Base-by-base conservation (phyloP, 2,329 filamentous ascomycete genomes). In the Neoascochyta sp. region DNA sequence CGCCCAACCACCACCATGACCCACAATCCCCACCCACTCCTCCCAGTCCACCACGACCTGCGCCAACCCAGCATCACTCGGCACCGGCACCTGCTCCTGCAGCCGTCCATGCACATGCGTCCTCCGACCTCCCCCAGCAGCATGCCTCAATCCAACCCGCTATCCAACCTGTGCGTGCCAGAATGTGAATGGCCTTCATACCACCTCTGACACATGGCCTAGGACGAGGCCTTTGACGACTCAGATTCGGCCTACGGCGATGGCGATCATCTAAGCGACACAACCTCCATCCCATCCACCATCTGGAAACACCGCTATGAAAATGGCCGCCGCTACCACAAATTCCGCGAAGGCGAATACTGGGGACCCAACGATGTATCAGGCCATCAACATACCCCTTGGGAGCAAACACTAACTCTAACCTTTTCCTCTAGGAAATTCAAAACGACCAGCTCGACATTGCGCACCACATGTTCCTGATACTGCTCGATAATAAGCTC, bases 281-380 rank as follows among this genome's bases (percentile, higher is more conserved):
- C 52, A n/a, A 57, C 54, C 5, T 55, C 53, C 4, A 52, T 59
- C 11, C 41, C 52, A 1, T 55, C 50, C 5, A 52, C 45, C 18
- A 59, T 60, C 27, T 45, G 47, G 41, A 43, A 35, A 16, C 48
- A 57, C 27, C 52, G 54, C 21, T 57, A 48, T 14, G 52, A 54
- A 20, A 53, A 60, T 43, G 57, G 57, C 9, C 55, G 57, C 4
- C 43, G 54, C 4, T 60, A 60, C 36, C 52, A 59, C 35, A 50
- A 51, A 22, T 57, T 49, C 21, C 44, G 50, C 7, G 50, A 57
- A 23, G 53, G 52, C 27, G 52, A 52, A 21, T 57, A 57, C 39
- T 51, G 54, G 42, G 52, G 50, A 4, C 54, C 53, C 8, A 57
- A 57, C 25, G 54, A 58, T 22, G n/a, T n/a, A n/a, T n/a, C n/a